Conservation (phyloP, 225 moss, liverwort and hornwort genomes). For the Ulota crispa region DNA sequence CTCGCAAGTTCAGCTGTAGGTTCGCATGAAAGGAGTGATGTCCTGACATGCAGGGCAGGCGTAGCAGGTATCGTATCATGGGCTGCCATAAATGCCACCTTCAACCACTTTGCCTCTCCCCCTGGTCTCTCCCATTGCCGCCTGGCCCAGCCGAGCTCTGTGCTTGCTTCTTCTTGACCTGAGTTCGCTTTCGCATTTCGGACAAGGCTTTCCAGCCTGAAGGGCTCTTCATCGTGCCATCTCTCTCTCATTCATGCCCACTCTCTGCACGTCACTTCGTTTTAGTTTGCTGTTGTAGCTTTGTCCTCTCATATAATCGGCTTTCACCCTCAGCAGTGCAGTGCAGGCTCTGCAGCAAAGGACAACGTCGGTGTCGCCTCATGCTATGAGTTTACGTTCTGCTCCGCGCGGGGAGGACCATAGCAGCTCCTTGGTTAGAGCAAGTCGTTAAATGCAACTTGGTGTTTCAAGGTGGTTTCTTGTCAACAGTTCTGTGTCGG, state of each 20-base stretch:
- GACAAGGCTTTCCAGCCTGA: background rate
- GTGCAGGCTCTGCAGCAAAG: background rate
- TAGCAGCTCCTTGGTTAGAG: background rate
- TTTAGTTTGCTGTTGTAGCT: background rate
- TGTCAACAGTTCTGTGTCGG: background rate
- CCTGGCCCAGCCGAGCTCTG: background rate
- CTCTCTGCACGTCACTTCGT: background rate
- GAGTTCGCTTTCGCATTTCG: background rate
- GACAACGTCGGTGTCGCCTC: background rate
- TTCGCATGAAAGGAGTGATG: constrained; percentile 20
- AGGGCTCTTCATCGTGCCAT: background rate
- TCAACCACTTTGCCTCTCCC: constrained; percentile 32
- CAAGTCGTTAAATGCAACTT: background rate
- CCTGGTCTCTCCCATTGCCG: background rate
- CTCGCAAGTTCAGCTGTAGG: constrained; percentile 1
- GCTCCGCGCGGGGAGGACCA: constrained; percentile 9
- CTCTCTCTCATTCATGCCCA: background rate
- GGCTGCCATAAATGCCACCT: constrained; percentile 31
- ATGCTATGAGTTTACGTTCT: constrained; percentile 6
- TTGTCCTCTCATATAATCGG: no score
- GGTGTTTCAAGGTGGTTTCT: background rate
- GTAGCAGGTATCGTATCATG: constrained; percentile 28
- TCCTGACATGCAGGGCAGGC: constrained; percentile 29
- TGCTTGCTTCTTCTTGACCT: background rate
- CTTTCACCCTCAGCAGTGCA: background rate